Evolutionary conservation across 495 filamentous ascomycete genomes (phyloP).

Genomic region (Aspergillus ostianus): DNA sequence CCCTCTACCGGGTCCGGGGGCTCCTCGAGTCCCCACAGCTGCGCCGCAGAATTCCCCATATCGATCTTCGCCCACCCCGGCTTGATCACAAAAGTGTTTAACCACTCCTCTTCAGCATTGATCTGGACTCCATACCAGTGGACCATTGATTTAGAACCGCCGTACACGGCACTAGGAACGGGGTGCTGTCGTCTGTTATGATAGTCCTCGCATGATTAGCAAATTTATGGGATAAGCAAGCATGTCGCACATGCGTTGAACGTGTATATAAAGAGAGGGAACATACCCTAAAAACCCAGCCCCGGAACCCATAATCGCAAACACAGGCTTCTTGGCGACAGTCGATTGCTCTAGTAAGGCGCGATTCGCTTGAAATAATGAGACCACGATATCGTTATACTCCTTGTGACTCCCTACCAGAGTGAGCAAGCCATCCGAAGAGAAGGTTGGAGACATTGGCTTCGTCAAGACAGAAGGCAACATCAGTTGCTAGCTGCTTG

Average conservation of each 20-base stretch:
- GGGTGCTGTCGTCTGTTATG: constrained; percentile 16
- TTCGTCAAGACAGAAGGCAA: too few species aligned
- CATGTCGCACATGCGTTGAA: too few species aligned
- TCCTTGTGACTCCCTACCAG: too few species aligned
- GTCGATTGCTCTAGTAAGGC: constrained; percentile 30
- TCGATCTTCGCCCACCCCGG: constrained; percentile 45
- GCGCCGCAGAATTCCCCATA: constrained; percentile 41
- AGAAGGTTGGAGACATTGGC: too few species aligned
- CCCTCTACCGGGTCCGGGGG: constrained; percentile 31
- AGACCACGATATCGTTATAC: too few species aligned
- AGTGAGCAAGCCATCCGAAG: too few species aligned
- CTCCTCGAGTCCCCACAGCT: constrained; percentile 30
- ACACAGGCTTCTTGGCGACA: constrained; percentile 26
- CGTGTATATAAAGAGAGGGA: not conserved
- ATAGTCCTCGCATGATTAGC: not conserved
- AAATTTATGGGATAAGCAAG: not conserved
- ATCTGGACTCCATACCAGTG: constrained; percentile 41
- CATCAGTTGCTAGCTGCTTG: too few species aligned
- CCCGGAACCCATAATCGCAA: constrained; percentile 32
- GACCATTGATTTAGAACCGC: constrained; percentile 31
- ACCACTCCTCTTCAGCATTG: constrained; percentile 37
- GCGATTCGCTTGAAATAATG: constrained; percentile 39
- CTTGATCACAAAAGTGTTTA: constrained; percentile 32
- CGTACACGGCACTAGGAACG: constrained; percentile 37
- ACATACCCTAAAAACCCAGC: constrained; percentile 15